These are phyloP conservation scores for Populus trichocarpa DNA, from an alignment of 441 rosid genomes.

Conservation along the genomic window DNA sequence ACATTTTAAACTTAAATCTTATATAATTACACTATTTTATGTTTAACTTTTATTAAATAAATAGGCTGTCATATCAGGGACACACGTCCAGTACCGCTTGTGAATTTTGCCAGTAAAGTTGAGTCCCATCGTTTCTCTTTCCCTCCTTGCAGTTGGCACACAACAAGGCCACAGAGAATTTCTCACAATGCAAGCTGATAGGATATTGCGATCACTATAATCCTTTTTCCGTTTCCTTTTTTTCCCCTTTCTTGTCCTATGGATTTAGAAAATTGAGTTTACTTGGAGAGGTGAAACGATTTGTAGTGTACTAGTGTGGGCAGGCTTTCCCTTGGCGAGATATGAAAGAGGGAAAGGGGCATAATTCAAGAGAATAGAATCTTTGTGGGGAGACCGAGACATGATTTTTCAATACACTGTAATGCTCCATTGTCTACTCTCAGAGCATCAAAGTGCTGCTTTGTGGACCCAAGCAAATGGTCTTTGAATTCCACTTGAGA, in stretches of 20 bases:
- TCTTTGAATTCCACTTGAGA: constrained; percentile 10
- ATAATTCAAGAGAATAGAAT: neutral
- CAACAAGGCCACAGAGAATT: neutral
- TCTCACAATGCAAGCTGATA: neutral
- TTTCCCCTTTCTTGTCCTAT: neutral
- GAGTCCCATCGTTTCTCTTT: neutral
- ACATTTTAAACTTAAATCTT: too few relatives aligned
- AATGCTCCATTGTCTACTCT: constrained; percentile 13
- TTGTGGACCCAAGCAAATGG: constrained; percentile 15
- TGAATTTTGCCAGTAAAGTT: neutral
- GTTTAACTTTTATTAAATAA: too few relatives aligned
- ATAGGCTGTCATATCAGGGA: too few relatives aligned
- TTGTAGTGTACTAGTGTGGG: neutral
- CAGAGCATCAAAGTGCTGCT: constrained; percentile 1
- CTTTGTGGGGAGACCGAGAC: neutral
- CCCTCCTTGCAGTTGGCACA: neutral
- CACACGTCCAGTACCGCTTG: too few relatives aligned
- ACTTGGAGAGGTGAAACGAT: neutral
- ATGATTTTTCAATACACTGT: constrained; percentile 13
- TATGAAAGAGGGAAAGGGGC: too few relatives aligned
- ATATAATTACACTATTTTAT: too few relatives aligned
- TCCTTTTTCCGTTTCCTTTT: neutral
- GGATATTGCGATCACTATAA: neutral
- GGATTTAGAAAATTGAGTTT: neutral
- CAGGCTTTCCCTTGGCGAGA: neutral